These are phyloP conservation scores for Diaporthe australafricana DNA, from an alignment of 2,329 filamentous ascomycete genomes.

Conservation along the genomic window DNA sequence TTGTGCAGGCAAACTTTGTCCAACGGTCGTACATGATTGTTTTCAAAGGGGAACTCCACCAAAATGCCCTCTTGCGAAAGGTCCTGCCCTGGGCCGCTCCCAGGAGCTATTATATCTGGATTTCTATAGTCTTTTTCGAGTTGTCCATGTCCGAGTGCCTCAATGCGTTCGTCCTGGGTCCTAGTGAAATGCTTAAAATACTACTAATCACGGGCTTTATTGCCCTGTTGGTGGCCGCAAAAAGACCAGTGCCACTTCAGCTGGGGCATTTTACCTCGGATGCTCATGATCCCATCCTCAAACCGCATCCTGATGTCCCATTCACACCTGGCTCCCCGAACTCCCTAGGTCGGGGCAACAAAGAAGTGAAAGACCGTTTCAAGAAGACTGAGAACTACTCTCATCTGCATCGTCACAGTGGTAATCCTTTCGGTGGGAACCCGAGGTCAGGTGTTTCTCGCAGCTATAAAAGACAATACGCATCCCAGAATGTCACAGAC, in stretches of 20 bases:
- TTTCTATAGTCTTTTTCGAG: background rate
- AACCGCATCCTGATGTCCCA: background rate
- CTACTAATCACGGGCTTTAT: background rate
- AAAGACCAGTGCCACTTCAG: background rate
- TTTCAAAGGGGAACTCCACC: too few relatives aligned
- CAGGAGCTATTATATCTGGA: background rate
- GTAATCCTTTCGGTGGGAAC: background rate
- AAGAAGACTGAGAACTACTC: slow-evolving; percentile 7
- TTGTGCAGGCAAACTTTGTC: background rate
- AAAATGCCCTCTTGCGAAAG: too few relatives aligned
- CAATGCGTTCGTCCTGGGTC: background rate
- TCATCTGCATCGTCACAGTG: background rate
- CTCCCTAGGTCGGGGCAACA: background rate
- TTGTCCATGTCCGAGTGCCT: background rate
- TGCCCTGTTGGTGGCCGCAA: background rate
- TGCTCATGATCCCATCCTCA: background rate
- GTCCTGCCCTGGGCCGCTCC: background rate
- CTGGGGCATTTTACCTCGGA: background rate
- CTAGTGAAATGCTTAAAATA: background rate
- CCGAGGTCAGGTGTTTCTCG: slow-evolving; percentile 35
- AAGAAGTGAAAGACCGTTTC: slow-evolving; percentile 12
- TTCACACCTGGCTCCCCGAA: background rate
- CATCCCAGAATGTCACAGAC: slow-evolving; percentile 49
- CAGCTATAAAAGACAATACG: slow-evolving; percentile 41
- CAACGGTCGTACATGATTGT: too few relatives aligned